These are phyloP conservation scores for Pleurotus cornucopiae DNA, from an alignment of 768 basidiomycete genomes.

Conservation along the genomic window DNA sequence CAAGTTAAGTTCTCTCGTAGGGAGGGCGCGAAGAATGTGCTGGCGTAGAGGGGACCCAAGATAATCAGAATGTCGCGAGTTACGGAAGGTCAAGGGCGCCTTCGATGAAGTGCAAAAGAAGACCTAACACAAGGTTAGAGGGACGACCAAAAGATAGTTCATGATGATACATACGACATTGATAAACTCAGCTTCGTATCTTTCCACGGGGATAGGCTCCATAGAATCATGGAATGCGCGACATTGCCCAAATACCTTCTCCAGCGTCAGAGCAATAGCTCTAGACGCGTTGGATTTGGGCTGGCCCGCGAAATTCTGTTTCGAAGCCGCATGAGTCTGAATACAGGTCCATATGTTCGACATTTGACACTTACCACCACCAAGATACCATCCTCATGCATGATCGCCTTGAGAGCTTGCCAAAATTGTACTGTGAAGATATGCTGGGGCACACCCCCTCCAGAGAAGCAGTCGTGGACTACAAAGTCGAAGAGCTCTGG, in stretches of 20 bases:
- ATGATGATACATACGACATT: slow-evolving; percentile 63
- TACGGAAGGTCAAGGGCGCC: slow-evolving; percentile 54
- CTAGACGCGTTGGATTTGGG: slow-evolving; percentile 56
- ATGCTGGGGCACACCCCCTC: slow-evolving; percentile 84
- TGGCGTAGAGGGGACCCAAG: slow-evolving; percentile 66
- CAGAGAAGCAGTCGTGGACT: slow-evolving; percentile 92
- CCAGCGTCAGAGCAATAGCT: slow-evolving; percentile 67
- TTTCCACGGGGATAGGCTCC: slow-evolving; percentile 37
- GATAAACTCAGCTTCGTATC: slow-evolving; percentile 48
- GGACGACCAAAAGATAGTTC: neutral
- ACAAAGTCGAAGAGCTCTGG: slow-evolving; percentile 59
- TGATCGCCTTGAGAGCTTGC: slow-evolving; percentile 57
- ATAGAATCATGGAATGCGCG: slow-evolving; percentile 78
- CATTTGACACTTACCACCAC: slow-evolving; percentile 60
- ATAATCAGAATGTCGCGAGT: slow-evolving; percentile 51
- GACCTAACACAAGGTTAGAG: slow-evolving; percentile 42
- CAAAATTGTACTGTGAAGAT: slow-evolving; percentile 86
- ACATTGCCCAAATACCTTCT: slow-evolving; percentile 70
- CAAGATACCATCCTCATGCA: slow-evolving; percentile 70
- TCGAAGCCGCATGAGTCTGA: neutral
- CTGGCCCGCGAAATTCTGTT: slow-evolving; percentile 82
- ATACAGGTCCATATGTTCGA: neutral
- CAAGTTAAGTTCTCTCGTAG: slow-evolving; percentile 50
- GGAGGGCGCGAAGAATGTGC: slow-evolving; percentile 49
- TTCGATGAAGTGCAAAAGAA: slow-evolving; percentile 72